Evolutionary conservation across 345 rosid genomes (phyloP).

Genomic region (Clausena lansium): DNA sequence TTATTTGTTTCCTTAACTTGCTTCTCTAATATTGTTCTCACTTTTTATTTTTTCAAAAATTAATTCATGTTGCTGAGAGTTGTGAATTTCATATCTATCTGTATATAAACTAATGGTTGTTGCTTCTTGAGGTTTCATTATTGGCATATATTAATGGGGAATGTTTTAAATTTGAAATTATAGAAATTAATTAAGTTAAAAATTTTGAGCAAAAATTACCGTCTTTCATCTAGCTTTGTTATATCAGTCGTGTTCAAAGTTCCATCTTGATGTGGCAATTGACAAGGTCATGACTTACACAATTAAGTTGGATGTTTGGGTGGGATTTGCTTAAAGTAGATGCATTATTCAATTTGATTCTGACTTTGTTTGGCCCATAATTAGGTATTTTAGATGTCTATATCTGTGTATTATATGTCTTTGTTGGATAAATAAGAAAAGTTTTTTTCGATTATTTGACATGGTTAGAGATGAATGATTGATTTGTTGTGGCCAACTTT

Average conservation of each 20-base stretch:
- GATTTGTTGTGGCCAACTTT: neutral
- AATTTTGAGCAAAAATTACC: neutral
- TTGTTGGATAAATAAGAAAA: neutral
- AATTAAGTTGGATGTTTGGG: conserved; percentile 2
- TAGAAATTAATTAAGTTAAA: neutral
- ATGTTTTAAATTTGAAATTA: too few species aligned
- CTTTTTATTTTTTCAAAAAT: too few species aligned
- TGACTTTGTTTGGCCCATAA: neutral
- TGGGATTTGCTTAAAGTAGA: neutral
- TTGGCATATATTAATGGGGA: neutral
- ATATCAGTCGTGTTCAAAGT: neutral
- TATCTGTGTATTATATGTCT: neutral
- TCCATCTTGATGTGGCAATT: neutral
- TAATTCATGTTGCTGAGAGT: neutral
- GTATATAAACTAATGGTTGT: neutral
- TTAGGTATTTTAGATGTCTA: neutral
- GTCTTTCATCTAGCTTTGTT: neutral
- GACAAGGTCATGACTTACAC: neutral
- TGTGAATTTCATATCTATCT: neutral
- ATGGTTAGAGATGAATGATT: neutral
- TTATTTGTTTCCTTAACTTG: neutral
- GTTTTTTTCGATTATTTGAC: neutral
- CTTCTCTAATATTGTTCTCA: neutral
- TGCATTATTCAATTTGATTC: conserved; percentile 2
- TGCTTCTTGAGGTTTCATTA: neutral